Conservation (phyloP, 495 filamentous ascomycete species). For the Sordaria brevicollis region DNA sequence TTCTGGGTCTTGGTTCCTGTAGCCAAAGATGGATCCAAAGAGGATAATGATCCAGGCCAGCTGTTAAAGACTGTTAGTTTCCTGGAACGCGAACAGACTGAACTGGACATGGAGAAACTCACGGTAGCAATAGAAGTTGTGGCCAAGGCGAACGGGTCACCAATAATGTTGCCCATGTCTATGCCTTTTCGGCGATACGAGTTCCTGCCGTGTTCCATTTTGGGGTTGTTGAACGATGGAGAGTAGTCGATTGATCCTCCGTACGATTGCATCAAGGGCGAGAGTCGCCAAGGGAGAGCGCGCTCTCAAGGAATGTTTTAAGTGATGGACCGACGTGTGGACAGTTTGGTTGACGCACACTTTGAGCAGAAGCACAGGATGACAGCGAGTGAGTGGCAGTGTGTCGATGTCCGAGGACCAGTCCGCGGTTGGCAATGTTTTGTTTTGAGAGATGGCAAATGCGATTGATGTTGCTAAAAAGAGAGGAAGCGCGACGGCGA, state of each 20-base stretch:
- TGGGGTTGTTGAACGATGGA: slow-evolving; percentile 53
- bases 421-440: background rate
- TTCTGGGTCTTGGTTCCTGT: slow-evolving; percentile 12
- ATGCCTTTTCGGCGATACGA: slow-evolving; percentile 50
- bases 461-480: background rate
- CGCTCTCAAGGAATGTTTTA: background rate
- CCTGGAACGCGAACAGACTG: background rate
- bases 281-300: slow-evolving; percentile 7
- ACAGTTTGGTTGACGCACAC: slow-evolving; percentile 18
- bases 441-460: background rate
- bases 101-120: slow-evolving; percentile 29
- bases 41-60: slow-evolving; percentile 92
- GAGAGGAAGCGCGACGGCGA: background rate
- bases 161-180: slow-evolving; percentile 77
- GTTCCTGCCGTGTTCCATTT: slow-evolving; percentile 62
- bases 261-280: slow-evolving; percentile 58
- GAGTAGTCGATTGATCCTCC: slow-evolving; percentile 55
- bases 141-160: slow-evolving; percentile 92
- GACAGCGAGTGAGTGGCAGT: background rate
- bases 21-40: slow-evolving; percentile 70
- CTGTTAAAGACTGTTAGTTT: slow-evolving; percentile 39
- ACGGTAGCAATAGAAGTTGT: slow-evolving; percentile 88
- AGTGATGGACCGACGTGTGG: slow-evolving; percentile 1
- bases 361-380: slow-evolving; percentile 9
- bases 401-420: background rate